phyloP scores from a whole-genome alignment of 768 basidiomycete genomes.

The Pleurotus tuoliensis region DNA sequence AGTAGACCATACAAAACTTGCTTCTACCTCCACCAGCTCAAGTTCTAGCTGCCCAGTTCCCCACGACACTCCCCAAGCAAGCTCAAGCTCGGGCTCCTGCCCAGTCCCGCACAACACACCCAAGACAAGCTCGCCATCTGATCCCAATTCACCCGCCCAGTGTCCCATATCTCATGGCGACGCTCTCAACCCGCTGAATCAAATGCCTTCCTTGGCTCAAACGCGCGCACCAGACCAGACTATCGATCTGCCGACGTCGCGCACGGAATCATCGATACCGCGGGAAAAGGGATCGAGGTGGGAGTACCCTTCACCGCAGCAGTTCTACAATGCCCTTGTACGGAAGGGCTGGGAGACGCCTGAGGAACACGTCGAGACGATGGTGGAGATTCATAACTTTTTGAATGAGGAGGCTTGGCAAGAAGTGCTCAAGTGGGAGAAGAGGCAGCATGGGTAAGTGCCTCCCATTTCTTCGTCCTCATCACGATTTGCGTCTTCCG shows the following conservation, averaged over 20 bases:
- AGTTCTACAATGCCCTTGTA: constrained; percentile 96
- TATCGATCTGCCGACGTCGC: constrained; percentile 61
- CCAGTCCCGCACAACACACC: constrained; percentile 37
- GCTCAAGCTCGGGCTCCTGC: constrained; percentile 25
- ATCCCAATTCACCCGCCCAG: constrained; percentile 29
- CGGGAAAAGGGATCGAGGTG: constrained; percentile 58
- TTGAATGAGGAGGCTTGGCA: constrained; percentile 96
- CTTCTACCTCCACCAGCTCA: constrained; percentile 16
- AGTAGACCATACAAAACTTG: constrained; percentile 7
- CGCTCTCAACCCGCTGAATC: constrained; percentile 68
- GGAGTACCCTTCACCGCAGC: constrained; percentile 98
- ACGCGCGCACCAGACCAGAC: constrained; percentile 54
- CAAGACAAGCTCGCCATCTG: constrained; percentile 15
- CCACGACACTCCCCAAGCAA: constrained; percentile 24
- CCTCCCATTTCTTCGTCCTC: too few relatives aligned
- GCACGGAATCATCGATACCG: constrained; percentile 84
- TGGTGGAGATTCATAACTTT: constrained; percentile 99
- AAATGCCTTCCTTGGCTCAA: constrained; percentile 86
- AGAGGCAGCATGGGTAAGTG: constrained; percentile 56
- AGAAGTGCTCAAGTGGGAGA: constrained; percentile 94
- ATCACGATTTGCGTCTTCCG: too few relatives aligned
- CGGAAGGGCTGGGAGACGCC: constrained; percentile 98
- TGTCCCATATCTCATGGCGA: constrained; percentile 57
- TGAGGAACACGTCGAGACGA: constrained; percentile 91
- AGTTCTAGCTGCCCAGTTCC: constrained; percentile 36